Percentiles rank a stretch among this genome's conserved stretches.
Conservation (phyloP, 129 eudicot species). For the Mikania micrantha region DNA sequence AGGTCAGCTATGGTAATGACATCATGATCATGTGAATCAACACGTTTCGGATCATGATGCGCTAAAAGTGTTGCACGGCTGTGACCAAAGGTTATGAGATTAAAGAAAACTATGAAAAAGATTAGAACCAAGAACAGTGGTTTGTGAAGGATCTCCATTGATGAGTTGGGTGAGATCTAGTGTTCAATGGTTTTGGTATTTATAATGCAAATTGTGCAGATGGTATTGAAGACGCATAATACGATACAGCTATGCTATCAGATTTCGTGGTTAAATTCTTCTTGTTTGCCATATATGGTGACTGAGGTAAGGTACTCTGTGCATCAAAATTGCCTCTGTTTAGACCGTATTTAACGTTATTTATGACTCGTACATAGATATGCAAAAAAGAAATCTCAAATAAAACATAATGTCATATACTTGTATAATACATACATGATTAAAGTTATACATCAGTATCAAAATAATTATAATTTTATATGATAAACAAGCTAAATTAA, state of each 20-base stretch:
- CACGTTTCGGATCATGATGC: not conserved
- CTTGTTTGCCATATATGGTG: not conserved
- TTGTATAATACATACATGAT: no score
- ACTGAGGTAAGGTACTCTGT: not conserved
- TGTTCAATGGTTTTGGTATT: not conserved
- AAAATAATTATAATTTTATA: no score
- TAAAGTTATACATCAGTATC: no score
- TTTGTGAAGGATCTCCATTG: not conserved
- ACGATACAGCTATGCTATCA: not conserved
- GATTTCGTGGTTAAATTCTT: not conserved
- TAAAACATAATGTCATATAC: no score
- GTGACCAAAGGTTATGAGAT: not conserved
- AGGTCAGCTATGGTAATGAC: not conserved
- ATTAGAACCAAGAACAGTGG: not conserved
- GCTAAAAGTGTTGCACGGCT: not conserved
- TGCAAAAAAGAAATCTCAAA: no score
- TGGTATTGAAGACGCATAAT: not conserved
- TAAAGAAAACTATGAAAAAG: not conserved
- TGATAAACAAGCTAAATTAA: no score
- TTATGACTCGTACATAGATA: not conserved
- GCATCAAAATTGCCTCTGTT: not conserved
- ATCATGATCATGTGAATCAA: not conserved
- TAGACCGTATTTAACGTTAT: not conserved
- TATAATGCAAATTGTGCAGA: not conserved
- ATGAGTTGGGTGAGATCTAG: not conserved